These are phyloP conservation scores for Colletotrichum scovillei DNA, from an alignment of 2,329 filamentous ascomycete genomes.

Conservation along the genomic window DNA sequence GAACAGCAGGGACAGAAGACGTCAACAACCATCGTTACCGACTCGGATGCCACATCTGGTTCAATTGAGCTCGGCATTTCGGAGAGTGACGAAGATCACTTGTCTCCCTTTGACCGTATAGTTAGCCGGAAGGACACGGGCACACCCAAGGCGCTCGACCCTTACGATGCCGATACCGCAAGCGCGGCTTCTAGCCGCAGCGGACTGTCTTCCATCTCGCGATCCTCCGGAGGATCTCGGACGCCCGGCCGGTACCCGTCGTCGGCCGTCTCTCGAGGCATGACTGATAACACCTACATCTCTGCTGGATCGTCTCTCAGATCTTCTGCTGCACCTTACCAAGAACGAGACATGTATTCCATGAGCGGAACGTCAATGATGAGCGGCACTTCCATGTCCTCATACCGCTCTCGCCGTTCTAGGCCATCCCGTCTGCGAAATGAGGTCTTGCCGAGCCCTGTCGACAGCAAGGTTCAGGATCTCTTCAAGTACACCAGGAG, in stretches of 20 bases:
- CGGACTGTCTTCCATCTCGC: slow-evolving; percentile 66
- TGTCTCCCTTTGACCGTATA: slow-evolving; percentile 81
- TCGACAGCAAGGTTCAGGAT: slow-evolving; percentile 78
- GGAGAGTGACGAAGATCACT: slow-evolving; percentile 81
- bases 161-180: slow-evolving; percentile 65
- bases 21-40: slow-evolving; percentile 59
- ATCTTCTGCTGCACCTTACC: slow-evolving; percentile 47
- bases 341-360: slow-evolving; percentile 66
- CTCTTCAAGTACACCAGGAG: slow-evolving; percentile 88
- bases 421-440: slow-evolving; percentile 80
- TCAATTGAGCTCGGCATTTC: slow-evolving; percentile 70
- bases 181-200: slow-evolving; percentile 76
- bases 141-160: slow-evolving; percentile 66
- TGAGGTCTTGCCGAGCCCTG: slow-evolving; percentile 82
- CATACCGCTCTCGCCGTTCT: slow-evolving; percentile 56
- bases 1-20: slow-evolving; percentile 69
- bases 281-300: slow-evolving; percentile 75
- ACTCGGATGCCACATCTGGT: slow-evolving; percentile 66
- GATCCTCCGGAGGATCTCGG: slow-evolving; percentile 66
- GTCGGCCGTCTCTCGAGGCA: slow-evolving; percentile 63
- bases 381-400: slow-evolving; percentile 54
- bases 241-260: slow-evolving; percentile 60
- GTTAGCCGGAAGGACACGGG: slow-evolving; percentile 75
- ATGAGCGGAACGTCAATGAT: slow-evolving; percentile 61
- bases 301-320: slow-evolving; percentile 71